Conservation (phyloP, 345 rosid species). For the Chamaenerion angustifolium region DNA sequence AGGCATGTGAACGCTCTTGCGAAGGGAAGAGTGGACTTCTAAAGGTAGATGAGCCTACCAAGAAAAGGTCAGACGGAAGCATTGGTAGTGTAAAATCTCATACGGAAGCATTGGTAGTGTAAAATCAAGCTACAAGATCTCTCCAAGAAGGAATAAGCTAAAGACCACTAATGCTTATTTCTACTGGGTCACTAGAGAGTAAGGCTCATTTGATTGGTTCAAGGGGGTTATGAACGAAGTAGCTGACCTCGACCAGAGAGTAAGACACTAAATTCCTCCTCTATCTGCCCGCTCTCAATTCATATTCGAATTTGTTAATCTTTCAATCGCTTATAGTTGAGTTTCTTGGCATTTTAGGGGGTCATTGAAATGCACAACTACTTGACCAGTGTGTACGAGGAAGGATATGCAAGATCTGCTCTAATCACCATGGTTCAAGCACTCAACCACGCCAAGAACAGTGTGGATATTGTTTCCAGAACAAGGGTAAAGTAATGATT, state of each 20-base stretch:
- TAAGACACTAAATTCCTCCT: slow-evolving; percentile 12
- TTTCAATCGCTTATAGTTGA: neutral
- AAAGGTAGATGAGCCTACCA: slow-evolving; percentile 90
- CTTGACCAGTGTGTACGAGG: slow-evolving; percentile 95
- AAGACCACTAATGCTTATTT: slow-evolving; percentile 89
- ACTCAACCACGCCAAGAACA: no score
- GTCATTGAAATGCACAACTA: slow-evolving; percentile 99
- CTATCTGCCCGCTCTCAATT: no score
- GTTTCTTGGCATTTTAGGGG: slow-evolving; percentile 32
- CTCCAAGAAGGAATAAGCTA: slow-evolving; percentile 49
- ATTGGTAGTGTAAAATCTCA: slow-evolving; percentile 57
- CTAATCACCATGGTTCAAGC: no score
- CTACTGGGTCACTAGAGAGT: slow-evolving; percentile 98
- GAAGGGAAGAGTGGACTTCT: slow-evolving; percentile 98
- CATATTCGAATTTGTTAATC: no score
- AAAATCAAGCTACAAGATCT: slow-evolving; percentile 19
- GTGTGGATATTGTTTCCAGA: slow-evolving; percentile 93
- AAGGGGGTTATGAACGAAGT: no score
- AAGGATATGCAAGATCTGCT: slow-evolving; percentile 99
- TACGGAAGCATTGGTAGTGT: slow-evolving; percentile 47
- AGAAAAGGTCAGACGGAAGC: slow-evolving; percentile 46
- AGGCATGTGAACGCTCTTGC: slow-evolving; percentile 95
- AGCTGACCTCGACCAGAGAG: slow-evolving; percentile 90
- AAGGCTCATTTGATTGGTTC: slow-evolving; percentile 99
- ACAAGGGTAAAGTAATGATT: slow-evolving; percentile 44